Evolutionary conservation across 108 stramenopile genomes (phyloP).

Genomic region (Fragilaria crotonensis): DNA sequence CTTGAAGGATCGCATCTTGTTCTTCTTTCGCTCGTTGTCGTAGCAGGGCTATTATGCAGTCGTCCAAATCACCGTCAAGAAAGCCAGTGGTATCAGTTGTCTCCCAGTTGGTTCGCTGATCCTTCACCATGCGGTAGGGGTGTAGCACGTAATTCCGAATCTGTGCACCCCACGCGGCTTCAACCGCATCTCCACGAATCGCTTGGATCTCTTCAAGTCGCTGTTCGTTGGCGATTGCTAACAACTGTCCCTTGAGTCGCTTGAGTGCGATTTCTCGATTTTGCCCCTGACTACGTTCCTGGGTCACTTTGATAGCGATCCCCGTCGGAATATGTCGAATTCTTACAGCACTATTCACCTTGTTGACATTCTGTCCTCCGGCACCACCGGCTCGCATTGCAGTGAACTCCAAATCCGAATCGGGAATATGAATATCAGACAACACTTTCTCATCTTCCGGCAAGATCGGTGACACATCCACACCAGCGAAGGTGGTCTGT

Average conservation of each 20-base stretch:
- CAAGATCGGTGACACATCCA: constrained; percentile 85
- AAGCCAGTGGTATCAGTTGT: constrained; percentile 74
- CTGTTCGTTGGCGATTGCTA: constrained; percentile 71
- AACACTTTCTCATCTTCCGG: constrained; percentile 61
- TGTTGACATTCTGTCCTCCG: constrained; percentile 99
- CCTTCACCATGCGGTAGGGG: constrained; percentile 97
- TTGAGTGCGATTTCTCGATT: constrained; percentile 86
- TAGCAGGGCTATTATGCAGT: constrained; percentile 60
- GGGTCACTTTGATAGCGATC: constrained; percentile 85
- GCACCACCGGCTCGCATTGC: constrained; percentile 86
- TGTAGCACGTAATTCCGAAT: constrained; percentile 96
- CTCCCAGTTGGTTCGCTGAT: constrained; percentile 86
- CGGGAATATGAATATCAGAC: constrained; percentile 64
- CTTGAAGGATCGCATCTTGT: constrained; percentile 10
- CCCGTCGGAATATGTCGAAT: constrained; percentile 96
- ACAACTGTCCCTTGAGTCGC: constrained; percentile 77
- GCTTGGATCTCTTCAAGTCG: constrained; percentile 50
- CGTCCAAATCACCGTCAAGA: constrained; percentile 84
- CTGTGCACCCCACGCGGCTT: constrained; percentile 92
- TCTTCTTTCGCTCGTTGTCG: constrained; percentile 47
- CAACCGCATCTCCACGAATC: constrained; percentile 79
- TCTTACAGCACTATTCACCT: constrained; percentile 95
- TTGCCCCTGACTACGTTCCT: constrained; percentile 88
- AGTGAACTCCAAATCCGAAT: constrained; percentile 76
- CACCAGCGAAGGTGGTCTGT: constrained; percentile 94